A percentile compares a stretch with the other conserved stretches of the same genome.
These are phyloP conservation scores for Podila minutissima DNA, from an alignment of 192 early-diverging fungal species.

Conservation along the genomic window DNA sequence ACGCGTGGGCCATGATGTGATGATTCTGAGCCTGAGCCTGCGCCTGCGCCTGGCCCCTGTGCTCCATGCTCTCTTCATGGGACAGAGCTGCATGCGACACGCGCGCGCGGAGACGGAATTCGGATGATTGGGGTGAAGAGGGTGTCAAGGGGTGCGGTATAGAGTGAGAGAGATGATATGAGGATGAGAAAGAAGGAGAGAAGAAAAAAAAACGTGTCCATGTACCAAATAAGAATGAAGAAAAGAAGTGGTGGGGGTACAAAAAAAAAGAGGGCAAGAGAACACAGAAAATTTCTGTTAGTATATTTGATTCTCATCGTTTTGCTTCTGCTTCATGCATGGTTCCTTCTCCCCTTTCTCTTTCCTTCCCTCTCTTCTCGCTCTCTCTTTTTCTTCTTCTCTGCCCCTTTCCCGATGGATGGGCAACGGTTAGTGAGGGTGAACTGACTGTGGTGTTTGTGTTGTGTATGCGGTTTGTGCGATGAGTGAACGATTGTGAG, in stretches of 20 bases:
- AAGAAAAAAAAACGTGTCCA: too few species aligned
- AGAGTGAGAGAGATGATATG: too few species aligned
- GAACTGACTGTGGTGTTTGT: too few species aligned
- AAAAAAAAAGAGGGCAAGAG: not conserved
- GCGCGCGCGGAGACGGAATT: slow-evolving; percentile 1
- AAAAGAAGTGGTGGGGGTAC: too few species aligned
- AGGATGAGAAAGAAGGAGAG: too few species aligned
- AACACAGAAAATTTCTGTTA: not conserved
- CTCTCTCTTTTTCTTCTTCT: not conserved
- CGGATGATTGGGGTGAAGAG: not conserved
- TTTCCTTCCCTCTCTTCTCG: not conserved
- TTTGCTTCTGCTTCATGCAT: not conserved
- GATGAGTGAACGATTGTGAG: not conserved
- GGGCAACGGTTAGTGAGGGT: too few species aligned
- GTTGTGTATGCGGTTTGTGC: too few species aligned
- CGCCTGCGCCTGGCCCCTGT: not conserved
- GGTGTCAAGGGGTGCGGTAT: not conserved
- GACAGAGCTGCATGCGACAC: slow-evolving; percentile 1
- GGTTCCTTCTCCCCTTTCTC: not conserved
- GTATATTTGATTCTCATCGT: too few species aligned
- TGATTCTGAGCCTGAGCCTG: slow-evolving; percentile 1
- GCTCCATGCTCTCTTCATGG: slow-evolving; percentile 4
- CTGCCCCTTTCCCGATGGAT: not conserved
- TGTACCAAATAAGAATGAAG: too few species aligned
- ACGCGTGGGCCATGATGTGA: slow-evolving; percentile 2